Evolutionary conservation across 2,329 filamentous ascomycete species (phyloP).

Genomic region (Colletotrichum destructivum): DNA sequence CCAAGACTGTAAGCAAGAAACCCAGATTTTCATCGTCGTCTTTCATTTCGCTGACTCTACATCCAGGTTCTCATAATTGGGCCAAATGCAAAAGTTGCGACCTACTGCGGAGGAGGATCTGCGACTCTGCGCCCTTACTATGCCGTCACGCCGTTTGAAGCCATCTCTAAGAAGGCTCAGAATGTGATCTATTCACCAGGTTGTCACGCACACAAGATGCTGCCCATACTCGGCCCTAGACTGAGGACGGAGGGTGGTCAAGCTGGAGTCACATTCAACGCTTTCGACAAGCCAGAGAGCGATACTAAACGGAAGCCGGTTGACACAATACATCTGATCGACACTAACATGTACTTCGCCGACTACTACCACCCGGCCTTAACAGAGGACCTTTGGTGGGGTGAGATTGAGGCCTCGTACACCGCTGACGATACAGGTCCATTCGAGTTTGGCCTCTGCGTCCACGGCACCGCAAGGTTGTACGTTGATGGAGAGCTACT

Average conservation of each 20-base stretch:
- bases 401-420: constrained; percentile 42
- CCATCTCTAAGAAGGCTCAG: constrained; percentile 46
- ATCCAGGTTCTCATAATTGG: constrained; percentile 58
- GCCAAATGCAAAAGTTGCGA: constrained; percentile 62
- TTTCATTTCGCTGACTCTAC: not conserved
- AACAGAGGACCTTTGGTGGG: constrained; percentile 43
- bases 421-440: constrained; percentile 40
- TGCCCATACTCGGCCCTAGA: constrained; percentile 48
- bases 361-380: constrained; percentile 46
- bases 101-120: constrained; percentile 51
- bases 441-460: constrained; percentile 53
- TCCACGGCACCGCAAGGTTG: constrained; percentile 52
- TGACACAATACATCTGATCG: constrained; percentile 41
- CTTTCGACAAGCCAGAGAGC: constrained; percentile 44
- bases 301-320: constrained; percentile 28
- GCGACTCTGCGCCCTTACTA: constrained; percentile 51
- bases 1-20: constrained; percentile 31
- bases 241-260: constrained; percentile 42
- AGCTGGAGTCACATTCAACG: constrained; percentile 44
- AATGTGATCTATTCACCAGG: constrained; percentile 44
- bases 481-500: constrained; percentile 50
- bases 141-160: constrained; percentile 49
- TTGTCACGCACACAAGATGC: constrained; percentile 49
- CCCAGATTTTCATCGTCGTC: constrained; percentile 43
- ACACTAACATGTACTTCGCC: constrained; percentile 45